Evolutionary conservation across 768 basidiomycete species (phyloP).

Genomic region (Suillus hirtellus): DNA sequence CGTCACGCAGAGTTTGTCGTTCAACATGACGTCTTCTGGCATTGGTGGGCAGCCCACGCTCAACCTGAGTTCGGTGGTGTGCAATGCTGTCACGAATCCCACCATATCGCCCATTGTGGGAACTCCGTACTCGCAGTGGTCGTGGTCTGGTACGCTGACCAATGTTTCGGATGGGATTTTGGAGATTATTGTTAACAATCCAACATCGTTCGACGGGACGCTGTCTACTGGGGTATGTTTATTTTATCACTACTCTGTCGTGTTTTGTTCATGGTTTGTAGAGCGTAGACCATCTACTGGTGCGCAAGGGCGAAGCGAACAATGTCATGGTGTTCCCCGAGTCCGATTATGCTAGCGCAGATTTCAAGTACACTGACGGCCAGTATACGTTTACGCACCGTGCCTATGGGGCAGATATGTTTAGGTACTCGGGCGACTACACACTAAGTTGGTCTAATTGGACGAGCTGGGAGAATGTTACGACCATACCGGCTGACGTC

Average conservation of each 20-base stretch:
- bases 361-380: slow-evolving; percentile 58
- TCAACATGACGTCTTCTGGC: slow-evolving; percentile 72
- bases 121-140: slow-evolving; percentile 58
- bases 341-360: slow-evolving; percentile 69
- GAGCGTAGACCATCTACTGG: slow-evolving; percentile 72
- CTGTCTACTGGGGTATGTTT: slow-evolving; percentile 53
- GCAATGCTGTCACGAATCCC: slow-evolving; percentile 49
- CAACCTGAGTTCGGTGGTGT: slow-evolving; percentile 42
- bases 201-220: slow-evolving; percentile 41
- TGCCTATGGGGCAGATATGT: slow-evolving; percentile 83
- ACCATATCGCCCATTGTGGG: slow-evolving; percentile 53
- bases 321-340: slow-evolving; percentile 90
- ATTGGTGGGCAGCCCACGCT: slow-evolving; percentile 58
- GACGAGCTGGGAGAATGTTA: slow-evolving; percentile 74
- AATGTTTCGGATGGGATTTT: slow-evolving; percentile 85
- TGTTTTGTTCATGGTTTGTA: slow-evolving; percentile 28
- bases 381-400: slow-evolving; percentile 78
- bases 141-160: slow-evolving; percentile 72
- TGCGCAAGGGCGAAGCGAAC: slow-evolving; percentile 73
- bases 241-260: slow-evolving; percentile 8
- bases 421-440: slow-evolving; percentile 87
- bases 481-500: slow-evolving; percentile 57
- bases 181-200: slow-evolving; percentile 65
- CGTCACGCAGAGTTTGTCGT: slow-evolving; percentile 60
- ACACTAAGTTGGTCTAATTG: slow-evolving; percentile 78